Percentiles rank a stretch among this genome's conserved stretches.
These are phyloP conservation scores for Hanseniaspora valbyensis DNA, from an alignment of 805 yeast species.

Conservation along the genomic window DNA sequence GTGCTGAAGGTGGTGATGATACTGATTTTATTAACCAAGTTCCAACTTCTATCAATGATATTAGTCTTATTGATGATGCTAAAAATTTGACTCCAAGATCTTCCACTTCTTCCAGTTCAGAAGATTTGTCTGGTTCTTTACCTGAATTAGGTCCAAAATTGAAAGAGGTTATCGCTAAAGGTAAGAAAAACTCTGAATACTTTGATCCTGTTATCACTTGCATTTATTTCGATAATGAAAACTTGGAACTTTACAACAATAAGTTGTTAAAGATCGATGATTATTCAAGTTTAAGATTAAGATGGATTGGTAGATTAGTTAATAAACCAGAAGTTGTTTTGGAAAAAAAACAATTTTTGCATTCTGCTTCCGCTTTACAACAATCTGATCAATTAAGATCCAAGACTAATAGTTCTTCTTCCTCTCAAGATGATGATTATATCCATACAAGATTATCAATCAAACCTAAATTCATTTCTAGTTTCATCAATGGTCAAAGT, in stretches of 20 bases:
- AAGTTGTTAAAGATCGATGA: slow-evolving; percentile 60
- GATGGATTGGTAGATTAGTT: slow-evolving; percentile 79
- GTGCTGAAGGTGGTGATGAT: slow-evolving; percentile 23
- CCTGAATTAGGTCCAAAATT: slow-evolving; percentile 30
- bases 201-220: slow-evolving; percentile 78
- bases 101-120: slow-evolving; percentile 15
- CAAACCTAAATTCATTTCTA: slow-evolving; percentile 73
- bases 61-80: not conserved
- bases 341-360: slow-evolving; percentile 68
- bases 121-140: slow-evolving; percentile 12
- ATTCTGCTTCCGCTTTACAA: slow-evolving; percentile 24
- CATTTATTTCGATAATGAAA: slow-evolving; percentile 73
- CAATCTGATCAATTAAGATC: slow-evolving; percentile 20
- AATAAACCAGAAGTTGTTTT: slow-evolving; percentile 68
- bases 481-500: slow-evolving; percentile 46
- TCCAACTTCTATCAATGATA: slow-evolving; percentile 23
- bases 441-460: slow-evolving; percentile 56
- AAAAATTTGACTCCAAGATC: not conserved
- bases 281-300: slow-evolving; percentile 67
- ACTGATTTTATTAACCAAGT: slow-evolving; percentile 24
- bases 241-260: slow-evolving; percentile 76
- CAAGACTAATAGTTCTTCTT: slow-evolving; percentile 18
- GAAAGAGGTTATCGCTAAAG: slow-evolving; percentile 17
- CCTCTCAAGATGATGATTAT: slow-evolving; percentile 33
- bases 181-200: slow-evolving; percentile 30